Evolutionary conservation across 208 protist genomes (phyloP).

Genomic region (Leptomonas pyrrhocoris): DNA sequence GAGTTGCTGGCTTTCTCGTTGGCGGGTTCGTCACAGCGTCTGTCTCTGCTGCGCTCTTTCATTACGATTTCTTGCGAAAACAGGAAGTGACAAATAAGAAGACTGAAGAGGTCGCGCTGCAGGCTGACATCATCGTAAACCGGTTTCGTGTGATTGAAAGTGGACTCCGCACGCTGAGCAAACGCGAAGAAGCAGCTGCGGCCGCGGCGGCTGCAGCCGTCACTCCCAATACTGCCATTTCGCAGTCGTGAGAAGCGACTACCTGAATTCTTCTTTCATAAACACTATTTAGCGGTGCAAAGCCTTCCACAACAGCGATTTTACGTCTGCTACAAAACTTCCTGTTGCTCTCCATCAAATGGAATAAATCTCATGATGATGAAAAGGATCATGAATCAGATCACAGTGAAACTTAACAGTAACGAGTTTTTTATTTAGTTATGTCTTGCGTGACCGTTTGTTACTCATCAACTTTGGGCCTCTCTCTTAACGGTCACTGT

Average conservation of each 20-base stretch:
- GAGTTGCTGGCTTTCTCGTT: slow-evolving; percentile 26
- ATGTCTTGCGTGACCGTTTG: background rate
- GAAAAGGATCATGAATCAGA: too few relatives aligned
- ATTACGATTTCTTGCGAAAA: slow-evolving; percentile 36
- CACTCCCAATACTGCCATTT: background rate
- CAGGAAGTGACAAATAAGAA: slow-evolving; percentile 29
- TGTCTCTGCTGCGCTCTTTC: slow-evolving; percentile 19
- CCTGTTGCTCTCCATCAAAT: too few relatives aligned
- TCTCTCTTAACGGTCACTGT: too few relatives aligned
- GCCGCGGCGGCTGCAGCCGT: background rate
- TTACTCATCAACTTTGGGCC: background rate
- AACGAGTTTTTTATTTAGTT: background rate
- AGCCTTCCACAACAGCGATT: too few relatives aligned
- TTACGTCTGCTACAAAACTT: too few relatives aligned
- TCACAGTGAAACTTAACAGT: background rate
- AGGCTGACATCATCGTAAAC: slow-evolving; percentile 33
- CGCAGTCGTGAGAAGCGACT: background rate
- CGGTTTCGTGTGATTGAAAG: slow-evolving; percentile 29
- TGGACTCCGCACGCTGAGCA: slow-evolving; percentile 8
- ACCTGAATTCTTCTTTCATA: too few relatives aligned
- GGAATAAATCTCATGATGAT: too few relatives aligned
- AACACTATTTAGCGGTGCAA: too few relatives aligned
- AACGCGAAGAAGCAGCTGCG: background rate
- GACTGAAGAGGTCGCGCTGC: slow-evolving; percentile 19
- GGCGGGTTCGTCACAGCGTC: slow-evolving; percentile 26